Evolutionary conservation across 371 early-diverging fungal genomes (phyloP).

Genomic region (Rhizopus stolonifer): DNA sequence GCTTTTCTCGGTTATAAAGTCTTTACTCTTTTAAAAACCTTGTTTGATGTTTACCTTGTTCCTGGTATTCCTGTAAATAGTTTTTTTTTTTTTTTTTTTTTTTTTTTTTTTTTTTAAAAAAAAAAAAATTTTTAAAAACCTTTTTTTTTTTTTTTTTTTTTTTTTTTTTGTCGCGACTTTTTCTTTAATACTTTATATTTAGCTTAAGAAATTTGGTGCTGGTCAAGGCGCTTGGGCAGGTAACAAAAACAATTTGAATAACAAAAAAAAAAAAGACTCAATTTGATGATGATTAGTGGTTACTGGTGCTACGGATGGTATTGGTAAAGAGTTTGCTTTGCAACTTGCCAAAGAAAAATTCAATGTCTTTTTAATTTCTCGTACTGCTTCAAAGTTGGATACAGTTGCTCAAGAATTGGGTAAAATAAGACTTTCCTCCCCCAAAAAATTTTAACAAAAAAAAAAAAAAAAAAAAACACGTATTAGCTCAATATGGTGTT

Average conservation of each 20-base stretch:
- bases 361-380: constrained; percentile 89
- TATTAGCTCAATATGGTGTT: constrained; percentile 51
- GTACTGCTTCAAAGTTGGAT: constrained; percentile 85
- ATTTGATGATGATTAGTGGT: constrained; percentile 56
- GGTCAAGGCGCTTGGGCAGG: constrained; percentile 85
- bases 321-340: constrained; percentile 92
- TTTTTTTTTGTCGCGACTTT: background rate
- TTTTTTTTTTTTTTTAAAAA: too few species aligned
- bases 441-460: too few species aligned
- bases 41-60: constrained; percentile 59
- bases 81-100: background rate
- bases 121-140: too few species aligned
- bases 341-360: constrained; percentile 86
- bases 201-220: constrained; percentile 82
- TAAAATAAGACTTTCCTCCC: constrained; percentile 33
- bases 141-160: too few species aligned
- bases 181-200: constrained; percentile 1
- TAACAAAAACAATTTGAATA: too few species aligned
- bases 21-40: constrained; percentile 48
- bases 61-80: constrained; percentile 57
- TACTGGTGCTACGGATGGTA: constrained; percentile 98
- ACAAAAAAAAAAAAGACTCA: too few species aligned
- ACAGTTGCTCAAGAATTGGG: constrained; percentile 71
- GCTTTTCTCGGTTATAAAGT: constrained; percentile 46
- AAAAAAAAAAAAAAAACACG: background rate